These are phyloP conservation scores for Clitopilus passeckerianus DNA, from an alignment of 768 basidiomycete genomes.

Conservation along the genomic window DNA sequence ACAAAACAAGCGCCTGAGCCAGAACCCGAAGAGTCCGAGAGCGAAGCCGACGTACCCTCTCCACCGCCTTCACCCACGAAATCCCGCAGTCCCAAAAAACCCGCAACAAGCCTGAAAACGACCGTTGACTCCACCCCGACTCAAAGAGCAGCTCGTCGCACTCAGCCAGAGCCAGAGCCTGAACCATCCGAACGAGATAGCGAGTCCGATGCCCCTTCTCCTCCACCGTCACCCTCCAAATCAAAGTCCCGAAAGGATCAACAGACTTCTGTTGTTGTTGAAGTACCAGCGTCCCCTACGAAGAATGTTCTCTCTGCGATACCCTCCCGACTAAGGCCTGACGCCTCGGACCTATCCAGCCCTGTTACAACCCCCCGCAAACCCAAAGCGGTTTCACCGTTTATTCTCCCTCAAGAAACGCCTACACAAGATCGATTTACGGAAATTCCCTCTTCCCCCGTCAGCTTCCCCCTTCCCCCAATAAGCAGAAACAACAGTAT, in stretches of 20 bases:
- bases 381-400: neutral
- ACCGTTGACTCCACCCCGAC: neutral
- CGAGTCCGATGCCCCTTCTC: neutral
- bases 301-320: neutral
- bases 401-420: neutral
- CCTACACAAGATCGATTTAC: neutral
- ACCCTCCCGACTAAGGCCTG: neutral
- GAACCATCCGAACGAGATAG: neutral
- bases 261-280: neutral
- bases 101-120: neutral
- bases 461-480: conserved; percentile 1
- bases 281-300: neutral
- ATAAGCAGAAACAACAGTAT: conserved; percentile 3
- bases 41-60: neutral
- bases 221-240: neutral
- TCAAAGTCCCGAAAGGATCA: neutral
- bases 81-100: neutral
- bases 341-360: neutral
- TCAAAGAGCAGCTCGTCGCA: neutral
- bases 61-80: neutral
- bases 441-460: neutral
- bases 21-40: neutral
- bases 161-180: neutral
- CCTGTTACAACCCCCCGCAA: neutral
- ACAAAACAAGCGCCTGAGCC: neutral